Conservation (phyloP, 2,329 filamentous ascomycete species). For the Passalora sequoiae region DNA sequence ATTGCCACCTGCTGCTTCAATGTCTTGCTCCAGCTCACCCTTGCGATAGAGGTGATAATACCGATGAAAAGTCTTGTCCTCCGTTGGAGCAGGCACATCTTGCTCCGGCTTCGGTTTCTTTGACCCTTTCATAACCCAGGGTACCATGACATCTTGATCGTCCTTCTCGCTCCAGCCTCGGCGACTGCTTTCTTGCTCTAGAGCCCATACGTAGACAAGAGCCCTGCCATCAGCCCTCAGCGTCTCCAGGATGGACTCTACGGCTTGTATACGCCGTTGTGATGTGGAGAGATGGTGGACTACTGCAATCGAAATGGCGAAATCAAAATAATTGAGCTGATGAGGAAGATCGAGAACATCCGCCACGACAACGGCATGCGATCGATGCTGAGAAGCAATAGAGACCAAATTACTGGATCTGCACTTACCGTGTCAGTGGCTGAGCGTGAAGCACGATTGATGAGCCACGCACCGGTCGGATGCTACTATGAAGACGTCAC, state of each 20-base stretch:
- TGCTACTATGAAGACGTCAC: constrained; percentile 70
- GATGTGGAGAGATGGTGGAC: constrained; percentile 86
- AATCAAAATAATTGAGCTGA: constrained; percentile 63
- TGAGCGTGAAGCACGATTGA: no score
- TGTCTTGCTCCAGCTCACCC: constrained; percentile 79
- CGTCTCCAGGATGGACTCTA: constrained; percentile 64
- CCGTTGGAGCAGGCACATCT: constrained; percentile 9
- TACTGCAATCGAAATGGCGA: constrained; percentile 90
- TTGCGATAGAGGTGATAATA: constrained; percentile 92
- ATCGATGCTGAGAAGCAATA: constrained; percentile 54
- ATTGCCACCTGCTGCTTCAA: constrained; percentile 65
- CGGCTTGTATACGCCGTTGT: constrained; percentile 65
- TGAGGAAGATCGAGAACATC: constrained; percentile 83
- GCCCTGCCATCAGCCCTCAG: constrained; percentile 58
- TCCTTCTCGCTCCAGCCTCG: constrained; percentile 81
- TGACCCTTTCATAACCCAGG: constrained; percentile 68
- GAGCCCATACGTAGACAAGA: constrained; percentile 88
- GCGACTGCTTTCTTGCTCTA: constrained; percentile 83
- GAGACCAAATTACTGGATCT: constrained; percentile 56
- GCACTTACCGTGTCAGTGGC: constrained; percentile 22
- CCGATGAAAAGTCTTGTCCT: constrained; percentile 64
- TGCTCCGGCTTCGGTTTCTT: constrained; percentile 31
- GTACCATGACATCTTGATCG: constrained; percentile 88
- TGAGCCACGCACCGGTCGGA: constrained; percentile 78
- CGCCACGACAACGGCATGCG: constrained; percentile 68